These are phyloP conservation scores for Geranium incanum DNA, from an alignment of 441 rosid species.

Conservation along the genomic window DNA sequence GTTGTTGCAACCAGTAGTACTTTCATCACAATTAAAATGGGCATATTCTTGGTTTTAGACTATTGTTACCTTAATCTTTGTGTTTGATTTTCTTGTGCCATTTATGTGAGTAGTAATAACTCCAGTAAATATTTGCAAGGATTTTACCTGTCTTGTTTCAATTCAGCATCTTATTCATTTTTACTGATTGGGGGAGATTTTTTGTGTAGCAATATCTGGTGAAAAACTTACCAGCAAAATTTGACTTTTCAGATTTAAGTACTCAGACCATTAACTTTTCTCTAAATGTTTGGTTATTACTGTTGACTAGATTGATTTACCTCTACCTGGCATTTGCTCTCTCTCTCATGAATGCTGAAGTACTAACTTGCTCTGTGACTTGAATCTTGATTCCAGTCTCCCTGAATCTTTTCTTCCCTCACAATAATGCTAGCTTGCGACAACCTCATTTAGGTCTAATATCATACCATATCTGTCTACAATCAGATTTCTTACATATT, in stretches of 20 bases:
- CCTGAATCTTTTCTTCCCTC: background rate
- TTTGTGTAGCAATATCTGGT: background rate
- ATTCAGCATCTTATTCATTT: background rate
- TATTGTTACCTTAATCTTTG: background rate
- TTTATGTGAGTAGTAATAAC: background rate
- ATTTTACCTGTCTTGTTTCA: background rate
- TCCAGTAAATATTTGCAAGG: background rate
- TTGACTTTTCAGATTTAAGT: background rate
- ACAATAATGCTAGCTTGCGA: background rate
- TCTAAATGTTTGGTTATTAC: background rate
- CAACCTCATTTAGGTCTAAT: constrained; percentile 1
- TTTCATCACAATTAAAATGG: background rate
- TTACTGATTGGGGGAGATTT: background rate
- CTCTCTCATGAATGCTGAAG: background rate
- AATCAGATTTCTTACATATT: background rate
- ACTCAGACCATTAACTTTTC: background rate
- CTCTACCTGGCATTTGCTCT: background rate
- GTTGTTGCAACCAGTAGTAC: constrained; percentile 2
- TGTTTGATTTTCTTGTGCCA: constrained; percentile 7
- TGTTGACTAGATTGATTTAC: background rate
- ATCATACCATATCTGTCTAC: background rate
- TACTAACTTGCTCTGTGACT: background rate
- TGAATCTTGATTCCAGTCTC: background rate
- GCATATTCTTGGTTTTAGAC: background rate
- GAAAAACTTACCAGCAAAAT: background rate